phyloP scores from a whole-genome alignment of 352 stramenopile species.

The Phytophthora hybrid region DNA sequence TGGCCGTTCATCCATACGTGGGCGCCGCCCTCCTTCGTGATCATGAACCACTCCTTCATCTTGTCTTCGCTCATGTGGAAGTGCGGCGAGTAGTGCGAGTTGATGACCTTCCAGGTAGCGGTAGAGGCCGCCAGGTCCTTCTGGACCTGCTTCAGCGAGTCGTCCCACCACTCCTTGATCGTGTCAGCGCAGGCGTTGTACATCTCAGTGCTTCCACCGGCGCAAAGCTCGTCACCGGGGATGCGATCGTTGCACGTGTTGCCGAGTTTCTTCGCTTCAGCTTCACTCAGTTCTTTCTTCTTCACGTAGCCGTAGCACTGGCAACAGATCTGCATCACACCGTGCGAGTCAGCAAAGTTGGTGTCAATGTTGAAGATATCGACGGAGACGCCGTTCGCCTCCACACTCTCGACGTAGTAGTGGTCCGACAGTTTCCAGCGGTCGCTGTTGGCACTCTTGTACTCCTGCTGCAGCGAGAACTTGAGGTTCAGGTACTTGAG shows the following conservation, averaged over 20 bases:
- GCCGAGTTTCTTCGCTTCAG: constrained; percentile 62
- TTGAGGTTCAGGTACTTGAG: constrained; percentile 87
- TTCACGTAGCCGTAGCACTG: constrained; percentile 90
- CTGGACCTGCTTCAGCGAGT: constrained; percentile 73
- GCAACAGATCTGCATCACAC: constrained; percentile 87
- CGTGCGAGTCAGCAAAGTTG: constrained; percentile 87
- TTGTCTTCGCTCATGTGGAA: constrained; percentile 91
- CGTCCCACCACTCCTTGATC: constrained; percentile 84
- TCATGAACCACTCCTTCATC: constrained; percentile 90
- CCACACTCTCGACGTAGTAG: constrained; percentile 86
- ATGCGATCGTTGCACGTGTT: constrained; percentile 77
- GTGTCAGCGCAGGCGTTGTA: constrained; percentile 80
- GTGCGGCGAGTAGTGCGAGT: constrained; percentile 91
- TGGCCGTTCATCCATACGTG: constrained; percentile 88
- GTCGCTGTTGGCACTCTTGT: constrained; percentile 83
- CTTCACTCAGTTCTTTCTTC: constrained; percentile 58
- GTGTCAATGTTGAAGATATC: constrained; percentile 92
- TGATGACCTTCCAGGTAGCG: constrained; percentile 89
- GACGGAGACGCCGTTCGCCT: constrained; percentile 83
- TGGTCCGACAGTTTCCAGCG: constrained; percentile 86
- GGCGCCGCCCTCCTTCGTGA: constrained; percentile 80
- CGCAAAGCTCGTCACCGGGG: constrained; percentile 75
- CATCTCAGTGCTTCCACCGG: constrained; percentile 69
- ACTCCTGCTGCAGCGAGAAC: constrained; percentile 81
- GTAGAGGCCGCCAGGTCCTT: constrained; percentile 75